A percentile compares a stretch with the other conserved stretches of the same genome.
phyloP scores from a whole-genome alignment of 2,329 filamentous ascomycete species.

The Leptoxyphium fumago region DNA sequence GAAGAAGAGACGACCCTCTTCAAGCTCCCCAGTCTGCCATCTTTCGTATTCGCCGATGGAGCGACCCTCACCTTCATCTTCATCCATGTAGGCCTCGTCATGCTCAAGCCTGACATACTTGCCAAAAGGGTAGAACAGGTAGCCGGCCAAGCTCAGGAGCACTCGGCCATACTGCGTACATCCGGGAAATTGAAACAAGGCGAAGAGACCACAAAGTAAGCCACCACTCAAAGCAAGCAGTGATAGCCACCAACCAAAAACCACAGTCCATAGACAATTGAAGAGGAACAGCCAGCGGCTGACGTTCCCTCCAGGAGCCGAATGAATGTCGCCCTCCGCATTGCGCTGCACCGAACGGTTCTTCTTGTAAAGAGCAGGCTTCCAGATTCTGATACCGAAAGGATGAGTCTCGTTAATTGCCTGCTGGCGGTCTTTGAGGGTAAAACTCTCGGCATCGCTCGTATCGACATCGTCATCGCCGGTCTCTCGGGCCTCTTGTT shows the following conservation, averaged over 20 bases:
- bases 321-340: constrained; percentile 94
- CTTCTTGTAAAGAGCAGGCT: constrained; percentile 96
- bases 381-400: constrained; percentile 98
- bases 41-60: constrained; percentile 98
- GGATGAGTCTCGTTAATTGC: constrained; percentile 98
- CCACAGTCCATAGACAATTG: constrained; percentile 77
- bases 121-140: constrained; percentile 91
- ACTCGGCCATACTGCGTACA: constrained; percentile 75
- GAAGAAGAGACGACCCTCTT: constrained; percentile 92
- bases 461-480: constrained; percentile 56
- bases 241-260: constrained; percentile 95
- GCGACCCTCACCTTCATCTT: constrained; percentile 87
- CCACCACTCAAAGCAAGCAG: constrained; percentile 60
- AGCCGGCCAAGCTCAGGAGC: constrained; percentile 68
- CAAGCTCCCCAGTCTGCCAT: constrained; percentile 94
- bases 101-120: constrained; percentile 88
- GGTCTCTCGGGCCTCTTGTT: constrained; percentile 4
- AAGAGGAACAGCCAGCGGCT: constrained; percentile 73
- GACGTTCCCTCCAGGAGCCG: constrained; percentile 74
- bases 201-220: constrained; percentile 62
- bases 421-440: constrained; percentile 87
- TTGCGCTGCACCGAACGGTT: constrained; percentile 89
- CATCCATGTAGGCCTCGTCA: constrained; percentile 85
- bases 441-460: constrained; percentile 95
- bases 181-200: constrained; percentile 61